Base-by-base conservation (phyloP, 257 asterid genomes). In the Gentiana macrophylla region DNA sequence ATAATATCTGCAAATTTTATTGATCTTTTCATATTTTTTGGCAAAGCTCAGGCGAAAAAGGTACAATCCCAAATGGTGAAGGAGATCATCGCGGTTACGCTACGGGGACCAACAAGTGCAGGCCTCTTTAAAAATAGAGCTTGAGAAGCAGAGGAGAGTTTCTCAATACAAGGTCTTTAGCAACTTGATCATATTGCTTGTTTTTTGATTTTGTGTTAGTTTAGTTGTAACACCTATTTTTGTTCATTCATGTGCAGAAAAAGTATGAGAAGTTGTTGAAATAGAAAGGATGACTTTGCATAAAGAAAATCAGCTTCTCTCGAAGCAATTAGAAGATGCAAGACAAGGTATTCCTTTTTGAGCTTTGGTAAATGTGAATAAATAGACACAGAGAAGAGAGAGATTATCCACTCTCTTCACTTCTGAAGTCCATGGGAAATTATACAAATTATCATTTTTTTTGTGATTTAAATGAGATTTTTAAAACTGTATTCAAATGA, bases 241-340 rank as follows among this genome's bases (percentile, higher is more conserved):
- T 12, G 49, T 35, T 50, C 50, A 12, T 52, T 37, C 7, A 24
- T 50, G 15, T 44, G 49, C 70, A 72, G 78, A 76, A 66, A 71
- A 83, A 73, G 72, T 13, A 8, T 12, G 94, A 83, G 6, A 76
- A 5, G 66, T 56, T 77, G 56, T 56, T 1, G n/a, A 91, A 73
- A 74, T 96, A 88, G 62, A 24, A 91, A 83, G 79, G 94, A 82
- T 8, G 69, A 63, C 12, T 24, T 13, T 52, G 54, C 34, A 34
- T 77, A 85, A 80, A 70, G 95, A 84, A 80, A 69, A 72, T 54
- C 86, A 76, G 63, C 52, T 68, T 59, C 72, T 86, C 68, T 70
- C 79, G 49, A 91, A 84, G 74, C 94, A 84, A 56, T 65, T 91
- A 56, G 95, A 84, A 57, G 96, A 83, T 49, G 80, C 81, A 50